Base-by-base conservation (phyloP, 257 asterid genomes). In the Echites panduratus region DNA sequence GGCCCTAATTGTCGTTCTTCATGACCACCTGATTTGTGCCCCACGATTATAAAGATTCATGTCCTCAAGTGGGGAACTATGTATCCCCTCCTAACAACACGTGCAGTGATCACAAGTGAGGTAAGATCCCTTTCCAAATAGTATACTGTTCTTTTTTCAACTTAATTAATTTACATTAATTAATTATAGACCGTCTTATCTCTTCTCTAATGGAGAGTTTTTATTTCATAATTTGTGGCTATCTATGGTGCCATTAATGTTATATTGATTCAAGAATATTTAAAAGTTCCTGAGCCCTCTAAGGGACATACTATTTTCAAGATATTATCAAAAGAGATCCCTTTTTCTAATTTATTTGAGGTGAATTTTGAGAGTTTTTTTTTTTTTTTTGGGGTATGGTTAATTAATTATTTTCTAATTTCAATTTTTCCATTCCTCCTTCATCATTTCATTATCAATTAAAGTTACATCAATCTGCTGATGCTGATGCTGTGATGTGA, bases 1-100 rank as follows among this genome's bases (percentile, higher is more conserved):
- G 41, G 59, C 62, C 54, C 32, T 61, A 49, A 17, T 32, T 68
- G 70, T 76, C 81, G 70, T 76, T 79, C 73, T 73, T 67, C 77
- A 48, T 63, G 64, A n/a, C 24, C 71, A 58, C 35, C 75, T 27
- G 27, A 63, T 44, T 58, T 26, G 32, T 26, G 26, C 69, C 75
- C 71, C 49, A 48, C 64, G 7, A 73, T 11, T 38, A 7, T 9
- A 32, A 14, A 19, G 76, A 35, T 45, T 26, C 48, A 32, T n/a
- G 71, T 49, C 24, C 27, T 20, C 27, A 32, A 12, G 71, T 62
- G 65, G 77, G 71, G 66, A n/a, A 54, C 14, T 38, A 35, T 73
- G 71, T 73, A 14, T 2, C 66, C 71, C 44, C 45, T 49, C 77
- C 77, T 14, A 73, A 73, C 77, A 49, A 63, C 66, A 73, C 32